phyloP scores from a whole-genome alignment of 2,329 filamentous ascomycete genomes.

The Mycogone perniciosa region DNA sequence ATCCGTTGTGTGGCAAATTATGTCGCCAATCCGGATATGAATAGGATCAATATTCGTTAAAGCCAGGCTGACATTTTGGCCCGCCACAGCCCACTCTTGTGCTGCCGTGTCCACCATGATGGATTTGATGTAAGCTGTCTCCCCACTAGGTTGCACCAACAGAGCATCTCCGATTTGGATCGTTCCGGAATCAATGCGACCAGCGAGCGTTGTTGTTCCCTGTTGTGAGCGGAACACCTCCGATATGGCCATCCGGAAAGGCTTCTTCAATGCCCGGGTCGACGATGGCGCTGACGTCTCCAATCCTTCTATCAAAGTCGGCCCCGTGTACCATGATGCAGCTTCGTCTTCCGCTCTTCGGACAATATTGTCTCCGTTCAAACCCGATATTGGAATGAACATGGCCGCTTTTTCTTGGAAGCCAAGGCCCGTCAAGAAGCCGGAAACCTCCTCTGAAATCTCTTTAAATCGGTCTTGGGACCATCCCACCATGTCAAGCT shows the following conservation, averaged over 20 bases:
- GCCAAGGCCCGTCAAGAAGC: constrained; percentile 75
- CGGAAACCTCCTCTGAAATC: constrained; percentile 74
- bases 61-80: constrained; percentile 81
- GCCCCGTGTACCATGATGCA: constrained; percentile 72
- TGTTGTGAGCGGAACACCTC: constrained; percentile 80
- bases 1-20: constrained; percentile 64
- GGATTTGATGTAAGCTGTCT: constrained; percentile 74
- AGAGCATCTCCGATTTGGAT: constrained; percentile 79
- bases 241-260: constrained; percentile 77
- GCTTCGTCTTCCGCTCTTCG: constrained; percentile 47
- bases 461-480: constrained; percentile 75
- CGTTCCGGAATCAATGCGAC: constrained; percentile 77
- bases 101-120: constrained; percentile 69
- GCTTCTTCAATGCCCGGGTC: constrained; percentile 62
- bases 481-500: constrained; percentile 85
- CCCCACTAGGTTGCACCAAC: constrained; percentile 71
- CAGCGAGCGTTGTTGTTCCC: constrained; percentile 77
- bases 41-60: constrained; percentile 78
- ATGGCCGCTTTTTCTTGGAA: constrained; percentile 76
- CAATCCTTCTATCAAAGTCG: constrained; percentile 74
- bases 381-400: constrained; percentile 84
- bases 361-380: constrained; percentile 82
- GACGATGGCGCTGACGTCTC: constrained; percentile 72
- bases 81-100: constrained; percentile 85
- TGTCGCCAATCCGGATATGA: constrained; percentile 77